Percentiles rank a stretch among this genome's conserved stretches.
phyloP scores from a whole-genome alignment of 805 yeast genomes.

The Lipomyces chichibuensis region DNA sequence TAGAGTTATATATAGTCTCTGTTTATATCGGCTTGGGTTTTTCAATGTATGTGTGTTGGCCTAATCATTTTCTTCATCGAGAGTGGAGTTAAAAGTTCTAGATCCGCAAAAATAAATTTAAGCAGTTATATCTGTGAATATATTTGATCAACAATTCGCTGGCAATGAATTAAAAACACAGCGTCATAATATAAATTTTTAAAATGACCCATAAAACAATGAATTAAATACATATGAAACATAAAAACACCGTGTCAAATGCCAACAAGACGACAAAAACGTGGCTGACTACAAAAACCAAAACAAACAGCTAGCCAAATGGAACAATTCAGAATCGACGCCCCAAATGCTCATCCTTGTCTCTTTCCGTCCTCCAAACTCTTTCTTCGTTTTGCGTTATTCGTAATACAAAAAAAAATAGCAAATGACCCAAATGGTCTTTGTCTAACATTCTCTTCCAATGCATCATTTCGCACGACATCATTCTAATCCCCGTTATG shows the following conservation, averaged over 20 bases:
- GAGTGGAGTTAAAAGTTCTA: too few species aligned
- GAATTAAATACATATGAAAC: not conserved
- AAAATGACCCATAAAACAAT: too few species aligned
- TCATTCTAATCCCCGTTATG: not conserved
- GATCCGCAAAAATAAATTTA: too few species aligned
- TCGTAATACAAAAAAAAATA: not conserved
- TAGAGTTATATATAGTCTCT: not conserved
- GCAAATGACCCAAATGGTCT: not conserved
- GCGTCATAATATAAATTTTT: too few species aligned
- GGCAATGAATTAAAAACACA: not conserved
- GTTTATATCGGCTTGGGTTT: not conserved
- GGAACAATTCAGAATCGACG: not conserved
- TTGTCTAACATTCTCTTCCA: not conserved
- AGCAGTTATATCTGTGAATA: not conserved
- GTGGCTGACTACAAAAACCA: not conserved
- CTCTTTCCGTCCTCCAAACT: not conserved
- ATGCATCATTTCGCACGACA: too few species aligned
- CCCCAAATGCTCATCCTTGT: not conserved
- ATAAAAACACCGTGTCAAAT: conserved; percentile 2
- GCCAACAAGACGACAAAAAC: not conserved
- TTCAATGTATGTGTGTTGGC: not conserved
- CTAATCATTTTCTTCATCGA: too few species aligned
- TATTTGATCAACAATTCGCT: not conserved
- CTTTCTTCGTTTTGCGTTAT: too few species aligned
- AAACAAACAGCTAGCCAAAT: not conserved